Evolutionary conservation across 495 filamentous ascomycete genomes (phyloP), one percentile per base, ranked within the genome.

Genomic region (Lentithecium fluviatile): DNA sequence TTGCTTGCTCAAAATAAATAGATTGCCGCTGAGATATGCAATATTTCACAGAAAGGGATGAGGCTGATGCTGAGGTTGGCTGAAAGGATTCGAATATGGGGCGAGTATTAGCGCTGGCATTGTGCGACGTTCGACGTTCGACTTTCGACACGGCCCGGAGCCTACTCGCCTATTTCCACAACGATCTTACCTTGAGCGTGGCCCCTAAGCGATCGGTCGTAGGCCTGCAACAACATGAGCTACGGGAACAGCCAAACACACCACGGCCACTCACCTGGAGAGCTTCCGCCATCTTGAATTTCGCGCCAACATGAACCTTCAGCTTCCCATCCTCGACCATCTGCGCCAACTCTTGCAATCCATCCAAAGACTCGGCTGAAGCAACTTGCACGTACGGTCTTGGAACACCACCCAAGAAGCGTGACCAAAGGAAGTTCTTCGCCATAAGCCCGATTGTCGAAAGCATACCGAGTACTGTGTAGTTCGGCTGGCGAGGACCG

Each of bases 161-260:
- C 29, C 29, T 32, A 32, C 29, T 3, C 10, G 29, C 29, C 10
- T 10, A 52, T 24, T 24, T 52, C 17, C 29, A 54, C 70, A 24
- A 70, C 69, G 12, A 76, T 60, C 67, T 76, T 75, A 2, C 73
- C 73, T 32, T 58, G 64, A 2, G 74, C 70, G 34, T 67, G 63
- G 8, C 68, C 60, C 15, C 60, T 62, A 21, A 58, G 23, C 50
- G 73, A 20, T n/a, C 63, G 47, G 23, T 69, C 71, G 29, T 71
- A 69, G 3, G 66, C 74, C 52, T 71, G 32, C 2, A 53, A 21
- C 34, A n/a, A 45, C 8, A 25, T 46, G 13, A 19, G 37, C n/a
- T 45, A 37, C 15, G 7, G 13, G 4, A 17, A 57, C 12, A n/a
- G 25, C 65, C 6, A 63, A 55, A 19, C 19, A 40, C 13, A 11